These are phyloP conservation scores for Ceratocystis albifundus DNA, from an alignment of 2,329 filamentous ascomycete genomes.

Conservation along the genomic window DNA sequence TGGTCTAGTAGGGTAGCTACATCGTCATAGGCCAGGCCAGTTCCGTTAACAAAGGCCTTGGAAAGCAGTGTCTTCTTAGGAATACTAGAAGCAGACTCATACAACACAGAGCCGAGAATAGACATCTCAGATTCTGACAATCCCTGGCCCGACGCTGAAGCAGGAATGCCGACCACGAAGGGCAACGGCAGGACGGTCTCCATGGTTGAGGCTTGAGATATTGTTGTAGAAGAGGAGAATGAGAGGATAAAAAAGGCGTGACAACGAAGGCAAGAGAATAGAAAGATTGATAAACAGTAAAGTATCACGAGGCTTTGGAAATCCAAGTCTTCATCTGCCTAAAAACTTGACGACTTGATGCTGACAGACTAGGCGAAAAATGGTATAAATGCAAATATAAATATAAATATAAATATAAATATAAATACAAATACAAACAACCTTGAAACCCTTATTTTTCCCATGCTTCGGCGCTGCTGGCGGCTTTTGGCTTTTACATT, in stretches of 20 bases:
- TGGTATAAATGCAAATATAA: no score
- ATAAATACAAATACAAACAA: background rate
- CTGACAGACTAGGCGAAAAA: background rate
- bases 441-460: constrained; percentile 5
- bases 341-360: background rate
- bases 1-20: constrained; percentile 71
- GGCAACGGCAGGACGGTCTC: constrained; percentile 54
- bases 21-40: constrained; percentile 53
- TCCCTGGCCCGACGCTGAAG: constrained; percentile 40
- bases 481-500: constrained; percentile 18
- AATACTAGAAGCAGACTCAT: constrained; percentile 30
- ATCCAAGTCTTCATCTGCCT: constrained; percentile 14
- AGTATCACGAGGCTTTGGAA: constrained; percentile 20
- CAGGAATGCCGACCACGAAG: constrained; percentile 48
- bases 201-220: constrained; percentile 34
- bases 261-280: background rate
- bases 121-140: constrained; percentile 47
- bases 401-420: constrained; percentile 3
- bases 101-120: constrained; percentile 48
- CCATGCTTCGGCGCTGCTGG: background rate
- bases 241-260: background rate
- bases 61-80: constrained; percentile 41
- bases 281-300: constrained; percentile 7
- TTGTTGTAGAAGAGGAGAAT: background rate
- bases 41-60: constrained; percentile 65